phyloP scores from a whole-genome alignment of 2,329 filamentous ascomycete genomes.

The Daldinia sp. region DNA sequence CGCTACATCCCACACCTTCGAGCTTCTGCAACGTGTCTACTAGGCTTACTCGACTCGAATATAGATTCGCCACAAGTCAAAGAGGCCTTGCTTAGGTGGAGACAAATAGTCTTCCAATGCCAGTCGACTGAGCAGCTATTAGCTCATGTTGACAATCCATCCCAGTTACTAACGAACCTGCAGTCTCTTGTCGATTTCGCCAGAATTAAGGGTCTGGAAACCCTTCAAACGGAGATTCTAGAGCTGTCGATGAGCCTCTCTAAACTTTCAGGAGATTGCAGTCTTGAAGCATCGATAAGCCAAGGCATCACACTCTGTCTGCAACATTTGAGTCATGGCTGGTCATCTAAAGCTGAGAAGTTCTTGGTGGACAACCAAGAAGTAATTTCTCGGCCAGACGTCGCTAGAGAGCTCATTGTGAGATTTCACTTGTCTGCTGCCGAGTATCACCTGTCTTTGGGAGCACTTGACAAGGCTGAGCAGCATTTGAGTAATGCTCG shows the following conservation, averaged over 20 bases:
- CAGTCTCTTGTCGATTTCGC: constrained; percentile 65
- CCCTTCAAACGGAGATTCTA: constrained; percentile 60
- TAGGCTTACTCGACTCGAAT: constrained; percentile 57
- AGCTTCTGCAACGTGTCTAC: constrained; percentile 59
- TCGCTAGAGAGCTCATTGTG: constrained; percentile 58
- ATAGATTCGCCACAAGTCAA: constrained; percentile 52
- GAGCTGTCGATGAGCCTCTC: constrained; percentile 61
- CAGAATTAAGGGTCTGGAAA: constrained; percentile 63
- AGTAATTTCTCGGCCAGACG: constrained; percentile 58
- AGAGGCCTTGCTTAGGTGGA: constrained; percentile 60
- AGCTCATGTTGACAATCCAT: constrained; percentile 62
- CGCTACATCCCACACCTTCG: constrained; percentile 63
- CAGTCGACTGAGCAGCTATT: constrained; percentile 58
- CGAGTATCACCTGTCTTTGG: constrained; percentile 78
- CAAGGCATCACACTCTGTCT: constrained; percentile 63
- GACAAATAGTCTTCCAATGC: constrained; percentile 55
- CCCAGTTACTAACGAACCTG: constrained; percentile 63
- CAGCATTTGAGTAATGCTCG: constrained; percentile 58
- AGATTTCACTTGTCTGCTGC: constrained; percentile 77
- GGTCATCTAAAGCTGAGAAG: constrained; percentile 62
- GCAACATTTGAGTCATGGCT: constrained; percentile 67
- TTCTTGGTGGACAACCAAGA: constrained; percentile 69
- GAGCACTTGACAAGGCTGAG: constrained; percentile 71
- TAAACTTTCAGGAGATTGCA: constrained; percentile 50
- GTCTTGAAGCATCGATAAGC: constrained; percentile 57